Base-by-base conservation (phyloP, 1,284 basidiomycete species). In the Porogramme epimiltina region DNA sequence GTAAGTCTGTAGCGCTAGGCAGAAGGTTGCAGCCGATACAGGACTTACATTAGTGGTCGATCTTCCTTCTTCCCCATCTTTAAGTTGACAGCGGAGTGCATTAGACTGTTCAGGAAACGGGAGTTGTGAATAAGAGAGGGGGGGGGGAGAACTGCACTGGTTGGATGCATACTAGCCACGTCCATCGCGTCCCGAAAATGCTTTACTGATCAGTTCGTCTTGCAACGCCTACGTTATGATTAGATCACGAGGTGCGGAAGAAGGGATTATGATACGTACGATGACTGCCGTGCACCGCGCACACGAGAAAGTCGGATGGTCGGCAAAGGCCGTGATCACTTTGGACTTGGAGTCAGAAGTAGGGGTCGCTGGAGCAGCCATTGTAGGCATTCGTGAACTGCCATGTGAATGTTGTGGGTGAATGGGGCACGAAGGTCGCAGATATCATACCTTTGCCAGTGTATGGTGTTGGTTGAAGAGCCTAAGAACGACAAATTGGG, bases 131-230 rank as follows among this genome's bases (percentile, higher is more conserved):
- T 16, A 31, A 19, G 9, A 4, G 2, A 6, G 18, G 10, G 6
- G 5, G 15, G 2, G 10, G 34, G 9, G 4, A 4, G 33, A 3
- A 18, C 6, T 10, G 22, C 0, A 16, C 15, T n/a, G n/a, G n/a
- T n/a, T n/a, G n/a, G n/a, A 22, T 4, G 20, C 36, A n/a, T 60
- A 84, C 88, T 83, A 93, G 60, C 91, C 91, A 53, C 89, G 78
- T 1, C 91, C 92, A 54, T 93, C 91, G 57, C 92, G 73, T 1
- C 91, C 91, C 20, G 88, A 87, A 73, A 94, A 94, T 0, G 89
- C 73, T 66, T 93, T 93, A 71, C 87, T 91, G 59, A 94, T 89
- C 10, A 93, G 71, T 60, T 94, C 91, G 63, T 93, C 91, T 69
- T 93, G 89, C n/a, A 91, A 73, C 19, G 84, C 80, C 88, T 90